Conservation (phyloP, 2,329 filamentous ascomycete species). For the Biscogniauxia marginata region DNA sequence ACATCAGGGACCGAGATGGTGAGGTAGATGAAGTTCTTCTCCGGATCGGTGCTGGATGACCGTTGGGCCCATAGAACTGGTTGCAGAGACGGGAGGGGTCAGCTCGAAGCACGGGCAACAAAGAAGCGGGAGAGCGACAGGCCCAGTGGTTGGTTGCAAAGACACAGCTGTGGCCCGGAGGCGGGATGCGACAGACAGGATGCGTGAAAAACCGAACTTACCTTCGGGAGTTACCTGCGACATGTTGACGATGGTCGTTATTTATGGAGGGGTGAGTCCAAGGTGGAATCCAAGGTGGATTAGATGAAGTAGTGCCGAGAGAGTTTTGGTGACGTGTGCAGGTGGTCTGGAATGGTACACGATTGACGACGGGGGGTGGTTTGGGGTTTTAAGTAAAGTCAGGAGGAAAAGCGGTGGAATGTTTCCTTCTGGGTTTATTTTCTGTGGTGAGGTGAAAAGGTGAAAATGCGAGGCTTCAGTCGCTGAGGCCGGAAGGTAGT, state of each 20-base stretch:
- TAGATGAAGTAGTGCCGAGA: neutral
- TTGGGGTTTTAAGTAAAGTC: too few species aligned
- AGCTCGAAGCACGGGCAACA: slow-evolving; percentile 3
- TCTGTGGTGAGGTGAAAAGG: neutral
- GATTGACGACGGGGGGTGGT: too few species aligned
- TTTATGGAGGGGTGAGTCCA: neutral
- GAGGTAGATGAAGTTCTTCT: slow-evolving; percentile 94
- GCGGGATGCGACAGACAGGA: slow-evolving; percentile 2
- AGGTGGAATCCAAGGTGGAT: neutral
- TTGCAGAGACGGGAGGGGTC: slow-evolving; percentile 2
- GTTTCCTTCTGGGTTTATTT: too few species aligned
- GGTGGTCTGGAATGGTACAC: too few species aligned
- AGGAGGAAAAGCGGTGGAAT: too few species aligned
- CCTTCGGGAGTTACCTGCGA: slow-evolving; percentile 40
- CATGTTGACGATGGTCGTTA: slow-evolving; percentile 20
- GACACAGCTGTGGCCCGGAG: neutral
- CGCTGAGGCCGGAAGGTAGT: neutral
- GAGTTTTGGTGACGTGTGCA: too few species aligned
- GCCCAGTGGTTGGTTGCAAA: too few species aligned
- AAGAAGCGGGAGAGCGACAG: too few species aligned
- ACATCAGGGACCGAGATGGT: slow-evolving; percentile 90
- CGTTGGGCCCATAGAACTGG: slow-evolving; percentile 97
- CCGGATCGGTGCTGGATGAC: slow-evolving; percentile 73
- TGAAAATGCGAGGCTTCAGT: neutral
- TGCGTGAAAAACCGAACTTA: slow-evolving; percentile 19